phyloP scores from a whole-genome alignment of 2,329 filamentous ascomycete species.

The Colletotrichum salicis region DNA sequence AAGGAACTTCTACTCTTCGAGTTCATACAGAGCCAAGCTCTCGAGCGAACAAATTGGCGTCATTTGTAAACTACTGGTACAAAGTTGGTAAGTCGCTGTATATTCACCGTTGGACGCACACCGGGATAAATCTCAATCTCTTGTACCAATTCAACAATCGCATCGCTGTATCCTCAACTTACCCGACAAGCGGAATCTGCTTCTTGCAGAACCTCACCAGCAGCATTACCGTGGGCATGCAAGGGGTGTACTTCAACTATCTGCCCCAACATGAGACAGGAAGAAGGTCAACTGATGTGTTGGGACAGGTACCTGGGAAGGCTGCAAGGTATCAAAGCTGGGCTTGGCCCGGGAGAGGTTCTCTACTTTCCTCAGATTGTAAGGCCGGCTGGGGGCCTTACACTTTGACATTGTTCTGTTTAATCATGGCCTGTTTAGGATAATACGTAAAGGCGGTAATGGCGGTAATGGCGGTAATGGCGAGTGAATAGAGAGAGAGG shows the following conservation, averaged over 20 bases:
- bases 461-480: background rate
- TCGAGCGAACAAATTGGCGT: conserved; percentile 39
- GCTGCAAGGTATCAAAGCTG: conserved; percentile 48
- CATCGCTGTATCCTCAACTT: conserved; percentile 41
- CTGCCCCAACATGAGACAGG: conserved; percentile 45
- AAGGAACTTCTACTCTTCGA: conserved; percentile 43
- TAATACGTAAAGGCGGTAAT: background rate
- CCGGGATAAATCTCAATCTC: conserved; percentile 54
- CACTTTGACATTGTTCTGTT: background rate
- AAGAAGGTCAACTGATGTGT: conserved; percentile 48
- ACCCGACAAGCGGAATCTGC: conserved; percentile 47
- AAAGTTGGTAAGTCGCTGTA: conserved; percentile 33
- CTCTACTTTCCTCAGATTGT: conserved; percentile 55
- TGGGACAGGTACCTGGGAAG: conserved; percentile 48
- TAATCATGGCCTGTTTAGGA: background rate
- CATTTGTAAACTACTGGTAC: conserved; percentile 43
- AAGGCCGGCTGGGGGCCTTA: background rate
- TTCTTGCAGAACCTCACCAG: conserved; percentile 47
- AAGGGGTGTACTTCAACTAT: conserved; percentile 56
- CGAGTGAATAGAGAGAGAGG: background rate
- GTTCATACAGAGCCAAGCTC: conserved; percentile 42
- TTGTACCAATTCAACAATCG: conserved; percentile 61
- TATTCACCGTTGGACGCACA: conserved; percentile 46
- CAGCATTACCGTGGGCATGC: conserved; percentile 46
- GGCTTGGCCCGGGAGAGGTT: conserved; percentile 49